A percentile compares a stretch with the other conserved stretches of the same genome.
Conservation (phyloP, 495 filamentous ascomycete species). For the Letharia lupina region DNA sequence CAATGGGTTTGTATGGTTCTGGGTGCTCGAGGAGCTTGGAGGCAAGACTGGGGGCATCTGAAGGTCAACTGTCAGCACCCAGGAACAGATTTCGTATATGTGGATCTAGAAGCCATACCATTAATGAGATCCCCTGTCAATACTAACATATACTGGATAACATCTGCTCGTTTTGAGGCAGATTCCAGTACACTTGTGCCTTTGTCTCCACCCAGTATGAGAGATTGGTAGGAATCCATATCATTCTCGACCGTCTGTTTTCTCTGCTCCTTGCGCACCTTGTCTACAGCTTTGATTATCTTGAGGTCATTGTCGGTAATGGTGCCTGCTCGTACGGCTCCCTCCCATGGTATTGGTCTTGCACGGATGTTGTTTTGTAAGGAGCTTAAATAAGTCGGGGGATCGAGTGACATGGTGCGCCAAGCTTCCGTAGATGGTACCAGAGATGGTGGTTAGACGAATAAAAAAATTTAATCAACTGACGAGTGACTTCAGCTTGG, state of each 20-base stretch:
- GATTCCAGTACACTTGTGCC: conserved; percentile 72
- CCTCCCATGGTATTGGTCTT: conserved; percentile 95
- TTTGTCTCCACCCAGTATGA: conserved; percentile 67
- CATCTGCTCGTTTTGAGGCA: conserved; percentile 70
- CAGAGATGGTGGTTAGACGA: not conserved
- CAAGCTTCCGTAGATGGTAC: not conserved
- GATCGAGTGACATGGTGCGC: conserved; percentile 71
- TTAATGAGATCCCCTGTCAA: conserved; percentile 81
- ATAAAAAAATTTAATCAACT: not conserved
- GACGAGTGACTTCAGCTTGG: not conserved
- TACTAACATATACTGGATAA: conserved; percentile 90
- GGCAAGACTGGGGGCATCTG: conserved; percentile 71
- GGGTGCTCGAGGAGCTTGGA: conserved; percentile 64
- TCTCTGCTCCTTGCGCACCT: conserved; percentile 83
- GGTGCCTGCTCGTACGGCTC: conserved; percentile 84
- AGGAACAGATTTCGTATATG: conserved; percentile 20
- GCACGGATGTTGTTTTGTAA: conserved; percentile 92
- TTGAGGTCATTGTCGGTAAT: conserved; percentile 91
- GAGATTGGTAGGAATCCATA: conserved; percentile 61
- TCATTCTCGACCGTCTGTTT: conserved; percentile 72
- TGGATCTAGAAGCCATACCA: conserved; percentile 40
- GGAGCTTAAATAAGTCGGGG: conserved; percentile 80
- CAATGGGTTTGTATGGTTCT: conserved; percentile 74
- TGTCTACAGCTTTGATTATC: conserved; percentile 96
- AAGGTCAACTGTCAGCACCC: conserved; percentile 19